Evolutionary conservation across 441 rosid genomes (phyloP), one percentile per base, ranked within the genome.

Genomic region (Adansonia gregorii): DNA sequence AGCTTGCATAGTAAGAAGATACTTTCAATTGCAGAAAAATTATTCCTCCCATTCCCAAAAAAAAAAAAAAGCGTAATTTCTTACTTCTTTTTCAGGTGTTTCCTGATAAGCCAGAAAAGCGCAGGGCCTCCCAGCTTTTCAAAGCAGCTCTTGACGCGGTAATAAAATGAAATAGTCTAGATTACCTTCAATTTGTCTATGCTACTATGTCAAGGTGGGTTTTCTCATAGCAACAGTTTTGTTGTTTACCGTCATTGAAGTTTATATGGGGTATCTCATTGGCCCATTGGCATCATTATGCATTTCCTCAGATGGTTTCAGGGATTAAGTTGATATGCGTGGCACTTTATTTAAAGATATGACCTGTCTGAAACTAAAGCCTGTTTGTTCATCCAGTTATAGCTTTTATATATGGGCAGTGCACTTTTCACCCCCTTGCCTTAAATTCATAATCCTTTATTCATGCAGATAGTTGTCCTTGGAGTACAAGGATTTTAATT

Each of bases 101-200:
- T 83, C 97, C 95, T 54, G 98, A 95, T 67, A 89, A 89, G 81
- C 98, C 97, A 75, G 98, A 95, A 87, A 91, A 86, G 83, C 92
- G 93, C 31, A 89, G 97, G 85, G 97, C 97, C 81, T 83, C 90
- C 0, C 76, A 92, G 82, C 86, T 88, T 76, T 95, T 95, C 81
- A 88, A 82, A 88, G 73, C 92, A 14, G 97, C 98, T 46, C 78
- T 95, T 75, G 99, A 93, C 85, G 88, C 81, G 91, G 97, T 92
- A 92, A 76, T 43, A 8, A 56, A 56, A n/a, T 20, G 72, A 70
- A 67, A 75, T 19, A 4, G n/a, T 6, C 60, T 31, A 17, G 12
- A n/a, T 24, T 65, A 52, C 66, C n/a, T 67, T 81, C 46, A 48
- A 51, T 64, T 66, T 78, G 39, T 6, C 20, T 60, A 0, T 20